These are phyloP conservation scores for Pistacia vera DNA, from an alignment of 345 rosid species.

Conservation along the genomic window DNA sequence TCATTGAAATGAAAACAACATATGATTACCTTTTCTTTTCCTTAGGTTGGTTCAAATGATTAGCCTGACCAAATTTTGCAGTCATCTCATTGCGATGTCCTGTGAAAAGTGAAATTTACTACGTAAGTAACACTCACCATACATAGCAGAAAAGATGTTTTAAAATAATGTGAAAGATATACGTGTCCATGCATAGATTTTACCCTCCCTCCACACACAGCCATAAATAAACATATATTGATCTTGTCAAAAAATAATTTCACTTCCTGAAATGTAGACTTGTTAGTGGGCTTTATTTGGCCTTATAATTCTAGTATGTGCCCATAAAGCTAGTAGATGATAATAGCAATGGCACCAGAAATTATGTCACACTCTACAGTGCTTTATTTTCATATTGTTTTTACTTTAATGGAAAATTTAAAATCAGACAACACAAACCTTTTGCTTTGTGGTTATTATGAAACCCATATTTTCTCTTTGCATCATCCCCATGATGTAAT, in stretches of 20 bases:
- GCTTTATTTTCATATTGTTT: not conserved
- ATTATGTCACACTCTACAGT: not conserved
- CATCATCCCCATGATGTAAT: slow-evolving; percentile 38
- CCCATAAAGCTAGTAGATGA: not conserved
- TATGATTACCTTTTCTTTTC: slow-evolving; percentile 51
- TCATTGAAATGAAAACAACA: not conserved
- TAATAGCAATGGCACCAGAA: not conserved
- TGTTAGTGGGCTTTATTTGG: not conserved
- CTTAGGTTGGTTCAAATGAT: slow-evolving; percentile 29
- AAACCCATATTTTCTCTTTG: slow-evolving; percentile 52
- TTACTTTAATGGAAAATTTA: not conserved
- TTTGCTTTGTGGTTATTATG: slow-evolving; percentile 41
- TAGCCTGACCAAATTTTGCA: slow-evolving; percentile 27
- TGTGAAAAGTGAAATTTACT: slow-evolving; percentile 19
- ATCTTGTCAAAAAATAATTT: not conserved
- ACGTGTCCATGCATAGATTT: not conserved
- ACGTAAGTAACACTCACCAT: not conserved
- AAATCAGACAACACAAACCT: slow-evolving; percentile 41
- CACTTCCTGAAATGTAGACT: not conserved
- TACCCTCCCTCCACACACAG: not conserved
- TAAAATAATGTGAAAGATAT: not conserved
- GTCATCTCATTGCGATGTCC: slow-evolving; percentile 41
- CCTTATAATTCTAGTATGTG: not conserved
- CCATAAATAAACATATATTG: not conserved
- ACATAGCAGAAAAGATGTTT: not conserved